Evolutionary conservation across 2,329 filamentous ascomycete species (phyloP).

Genomic region (Cadophora gregata): DNA sequence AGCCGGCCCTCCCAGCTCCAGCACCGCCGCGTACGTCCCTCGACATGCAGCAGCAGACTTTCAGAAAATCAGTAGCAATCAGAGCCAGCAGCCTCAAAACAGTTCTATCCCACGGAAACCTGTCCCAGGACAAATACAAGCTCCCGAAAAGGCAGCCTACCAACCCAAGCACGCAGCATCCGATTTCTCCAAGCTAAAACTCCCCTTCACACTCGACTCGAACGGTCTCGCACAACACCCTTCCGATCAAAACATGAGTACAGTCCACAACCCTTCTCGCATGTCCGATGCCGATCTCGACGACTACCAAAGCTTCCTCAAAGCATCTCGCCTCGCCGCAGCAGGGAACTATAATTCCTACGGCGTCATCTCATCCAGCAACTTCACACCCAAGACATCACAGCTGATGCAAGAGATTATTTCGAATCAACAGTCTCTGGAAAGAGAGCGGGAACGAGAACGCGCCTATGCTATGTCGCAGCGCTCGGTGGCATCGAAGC

Average conservation of each 20-base stretch:
- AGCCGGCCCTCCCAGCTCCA: background rate
- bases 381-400: constrained; percentile 2
- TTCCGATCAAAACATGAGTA: background rate
- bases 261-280: background rate
- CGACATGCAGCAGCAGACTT: constrained; percentile 26
- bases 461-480: constrained; percentile 9
- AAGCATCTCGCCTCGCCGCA: constrained; percentile 6
- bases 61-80: background rate
- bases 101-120: background rate
- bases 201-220: background rate
- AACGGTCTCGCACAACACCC: background rate
- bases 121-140: background rate
- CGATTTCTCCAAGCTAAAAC: constrained; percentile 23
- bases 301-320: constrained; percentile 19
- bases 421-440: constrained; percentile 1
- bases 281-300: background rate
- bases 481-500: background rate
- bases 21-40: constrained; percentile 26
- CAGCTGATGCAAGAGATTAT: constrained; percentile 16
- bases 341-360: constrained; percentile 4
- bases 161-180: constrained; percentile 30
- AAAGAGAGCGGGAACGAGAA: background rate
- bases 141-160: constrained; percentile 20
- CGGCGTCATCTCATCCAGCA: background rate
- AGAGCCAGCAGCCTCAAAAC: background rate